These are phyloP conservation scores for Lophiostoma macrostomum DNA, from an alignment of 495 filamentous ascomycete species.

Conservation along the genomic window DNA sequence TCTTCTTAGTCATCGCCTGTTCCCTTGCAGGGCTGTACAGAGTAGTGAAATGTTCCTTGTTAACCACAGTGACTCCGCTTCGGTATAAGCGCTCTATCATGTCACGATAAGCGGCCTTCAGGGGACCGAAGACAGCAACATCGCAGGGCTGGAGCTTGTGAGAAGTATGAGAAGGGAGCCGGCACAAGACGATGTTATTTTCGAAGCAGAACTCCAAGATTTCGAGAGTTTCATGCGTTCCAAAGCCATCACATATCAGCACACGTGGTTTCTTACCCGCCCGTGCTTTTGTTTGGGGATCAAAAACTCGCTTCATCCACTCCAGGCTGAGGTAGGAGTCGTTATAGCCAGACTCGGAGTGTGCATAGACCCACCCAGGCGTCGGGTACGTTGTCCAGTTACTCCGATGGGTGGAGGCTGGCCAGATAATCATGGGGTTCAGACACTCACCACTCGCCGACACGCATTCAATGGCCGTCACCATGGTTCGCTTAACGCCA, in stretches of 20 bases:
- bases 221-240: conserved; percentile 1
- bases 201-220: conserved; percentile 4
- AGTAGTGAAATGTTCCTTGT: neutral
- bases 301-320: neutral
- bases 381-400: neutral
- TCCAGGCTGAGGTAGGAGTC: neutral
- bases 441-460: neutral
- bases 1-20: conserved; percentile 1
- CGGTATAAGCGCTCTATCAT: neutral
- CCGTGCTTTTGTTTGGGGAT: neutral
- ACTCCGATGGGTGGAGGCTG: neutral
- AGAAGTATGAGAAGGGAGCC: neutral
- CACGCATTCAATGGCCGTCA: neutral
- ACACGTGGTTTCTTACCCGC: neutral
- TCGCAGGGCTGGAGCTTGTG: neutral
- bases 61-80: neutral
- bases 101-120: conserved; percentile 1
- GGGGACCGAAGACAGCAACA: conserved; percentile 1
- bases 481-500: neutral
- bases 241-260: conserved; percentile 1
- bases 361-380: neutral
- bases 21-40: conserved; percentile 8
- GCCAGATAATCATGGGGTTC: neutral
- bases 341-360: neutral
- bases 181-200: conserved; percentile 1